Base-by-base conservation (phyloP, 805 yeast genomes). In the Schizosaccharomyces osmophilus region DNA sequence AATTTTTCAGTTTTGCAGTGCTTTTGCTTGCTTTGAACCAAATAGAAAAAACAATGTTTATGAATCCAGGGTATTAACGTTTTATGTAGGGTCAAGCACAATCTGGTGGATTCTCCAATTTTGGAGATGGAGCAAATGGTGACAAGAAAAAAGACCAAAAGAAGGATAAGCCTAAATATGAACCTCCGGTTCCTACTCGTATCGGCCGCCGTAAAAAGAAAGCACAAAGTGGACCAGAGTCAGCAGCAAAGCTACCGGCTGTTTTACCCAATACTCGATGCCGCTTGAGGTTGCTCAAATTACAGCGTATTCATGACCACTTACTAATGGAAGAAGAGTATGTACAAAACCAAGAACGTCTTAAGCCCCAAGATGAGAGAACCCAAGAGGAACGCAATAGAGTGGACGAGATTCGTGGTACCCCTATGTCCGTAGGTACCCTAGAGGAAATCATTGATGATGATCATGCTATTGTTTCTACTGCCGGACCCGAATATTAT, bases 401-500 rank as follows among this genome's bases (percentile, higher is more conserved):
- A 72, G 84, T 93, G 63, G 97, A 93, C 70, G 97, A 89, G 67
- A 79, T 93, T 69, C 82, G 98, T 72, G 98, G 98, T 5, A 82
- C 87, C 55, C 98, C 98, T 62, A 84, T 93, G 85, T 84, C 95
- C 51, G 85, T 93, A 64, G 98, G 98, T 60, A 88, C 96, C 2
- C 77, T 93, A 68, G 98, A 93, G 71, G 98, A 93, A 75, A 87
- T 93, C 64, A 87, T 93, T 67, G 98, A 93, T 70, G 98, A 93
- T 72, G 98, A 93, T 71, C 98, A 93, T 73, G 98, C 98, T 22
- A 93, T 93, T 75, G 97, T 93, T 57, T 87, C 96, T 59, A 83
- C 94, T 61, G 82, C 94, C 5, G 97, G 97, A 26, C 95, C 97
- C 5, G 98, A 93, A 73, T 93, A 89, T 73, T 93, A 93, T 70